These are phyloP conservation scores for Fraxinus excelsior DNA, from an alignment of 257 asterid species.

Conservation along the genomic window DNA sequence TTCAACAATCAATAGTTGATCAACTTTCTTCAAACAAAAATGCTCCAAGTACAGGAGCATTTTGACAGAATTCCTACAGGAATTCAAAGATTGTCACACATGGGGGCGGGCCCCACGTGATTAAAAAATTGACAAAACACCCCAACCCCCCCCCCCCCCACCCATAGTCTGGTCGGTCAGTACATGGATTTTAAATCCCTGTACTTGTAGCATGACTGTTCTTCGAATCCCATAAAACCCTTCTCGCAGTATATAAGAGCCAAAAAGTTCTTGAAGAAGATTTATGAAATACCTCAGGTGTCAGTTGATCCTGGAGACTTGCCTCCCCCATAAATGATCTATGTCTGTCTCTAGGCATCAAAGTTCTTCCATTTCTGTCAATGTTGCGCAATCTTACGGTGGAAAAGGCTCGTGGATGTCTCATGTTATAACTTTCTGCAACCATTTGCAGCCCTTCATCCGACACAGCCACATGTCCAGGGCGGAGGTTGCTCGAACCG, in stretches of 20 bases:
- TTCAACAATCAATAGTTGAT: not conserved
- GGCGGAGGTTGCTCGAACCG: conserved; percentile 54
- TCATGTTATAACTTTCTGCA: conserved; percentile 47
- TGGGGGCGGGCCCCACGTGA: too few relatives aligned
- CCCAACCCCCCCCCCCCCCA: too few relatives aligned
- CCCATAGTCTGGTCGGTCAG: too few relatives aligned
- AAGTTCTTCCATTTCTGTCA: conserved; percentile 54
- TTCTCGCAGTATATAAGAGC: not conserved
- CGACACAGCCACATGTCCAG: conserved; percentile 47
- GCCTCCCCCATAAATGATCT: conserved; percentile 48
- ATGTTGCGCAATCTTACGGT: conserved; percentile 40
- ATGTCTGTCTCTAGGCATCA: conserved; percentile 44
- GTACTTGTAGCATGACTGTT: too few relatives aligned
- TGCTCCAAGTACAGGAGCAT: too few relatives aligned
- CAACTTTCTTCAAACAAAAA: conserved; percentile 18
- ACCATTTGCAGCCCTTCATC: conserved; percentile 54
- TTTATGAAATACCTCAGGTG: conserved; percentile 55
- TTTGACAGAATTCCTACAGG: too few relatives aligned
- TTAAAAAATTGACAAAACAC: too few relatives aligned
- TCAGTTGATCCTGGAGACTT: conserved; percentile 45
- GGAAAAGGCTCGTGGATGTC: conserved; percentile 52
- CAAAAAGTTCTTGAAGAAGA: not conserved
- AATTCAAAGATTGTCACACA: too few relatives aligned
- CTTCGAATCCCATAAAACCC: not conserved
- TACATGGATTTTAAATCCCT: too few relatives aligned